A percentile compares a stretch with the other conserved stretches of the same genome.
phyloP scores from a whole-genome alignment of 345 rosid genomes.

The Salix udensis region DNA sequence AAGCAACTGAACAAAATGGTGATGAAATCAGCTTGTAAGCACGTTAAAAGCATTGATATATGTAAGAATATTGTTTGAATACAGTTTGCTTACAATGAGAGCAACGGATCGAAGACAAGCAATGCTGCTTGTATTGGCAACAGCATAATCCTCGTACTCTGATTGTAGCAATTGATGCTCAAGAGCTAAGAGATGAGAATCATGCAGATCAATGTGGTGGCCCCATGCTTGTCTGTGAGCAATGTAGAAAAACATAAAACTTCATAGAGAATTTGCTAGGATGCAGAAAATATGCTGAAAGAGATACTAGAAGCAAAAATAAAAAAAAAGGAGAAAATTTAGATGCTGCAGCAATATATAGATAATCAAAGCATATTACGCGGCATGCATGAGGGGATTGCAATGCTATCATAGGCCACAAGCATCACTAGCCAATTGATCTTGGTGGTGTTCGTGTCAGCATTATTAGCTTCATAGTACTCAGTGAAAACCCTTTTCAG shows the following conservation, averaged over 20 bases:
- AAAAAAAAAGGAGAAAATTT: neutral
- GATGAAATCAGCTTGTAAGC: constrained; percentile 8
- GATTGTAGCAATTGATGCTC: constrained; percentile 47
- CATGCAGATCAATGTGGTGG: constrained; percentile 42
- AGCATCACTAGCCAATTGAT: no score
- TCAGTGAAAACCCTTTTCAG: no score
- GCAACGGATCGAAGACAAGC: constrained; percentile 59
- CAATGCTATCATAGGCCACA: no score
- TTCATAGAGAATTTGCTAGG: neutral
- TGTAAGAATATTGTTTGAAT: neutral
- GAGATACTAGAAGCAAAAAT: neutral
- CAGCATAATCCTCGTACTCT: constrained; percentile 56
- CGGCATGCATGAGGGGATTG: no score
- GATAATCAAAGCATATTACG: neutral
- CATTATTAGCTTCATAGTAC: no score
- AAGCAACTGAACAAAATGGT: constrained; percentile 40
- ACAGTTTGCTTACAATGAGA: constrained; percentile 38
- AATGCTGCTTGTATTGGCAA: constrained; percentile 45
- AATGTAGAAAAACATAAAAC: neutral
- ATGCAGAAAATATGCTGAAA: neutral
- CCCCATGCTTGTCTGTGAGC: constrained; percentile 58
- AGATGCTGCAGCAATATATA: neutral
- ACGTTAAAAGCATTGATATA: neutral
- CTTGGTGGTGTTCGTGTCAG: no score
- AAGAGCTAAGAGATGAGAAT: constrained; percentile 55